Percentiles rank a stretch among this genome's conserved stretches.
phyloP scores from a whole-genome alignment of 2,329 filamentous ascomycete genomes.

The Cytospora piceicola region DNA sequence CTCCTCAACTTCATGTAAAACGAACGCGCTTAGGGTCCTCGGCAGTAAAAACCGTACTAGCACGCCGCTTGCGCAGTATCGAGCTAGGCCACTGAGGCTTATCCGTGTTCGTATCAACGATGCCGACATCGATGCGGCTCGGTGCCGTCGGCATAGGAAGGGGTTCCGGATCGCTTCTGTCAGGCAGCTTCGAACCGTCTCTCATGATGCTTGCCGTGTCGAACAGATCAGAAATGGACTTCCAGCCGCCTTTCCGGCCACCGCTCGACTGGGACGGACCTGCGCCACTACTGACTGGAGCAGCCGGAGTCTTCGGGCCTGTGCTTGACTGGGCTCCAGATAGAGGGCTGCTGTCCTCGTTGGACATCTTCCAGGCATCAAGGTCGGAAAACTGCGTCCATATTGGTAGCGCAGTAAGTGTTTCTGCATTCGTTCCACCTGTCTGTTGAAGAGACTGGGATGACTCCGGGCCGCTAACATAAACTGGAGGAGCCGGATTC shows the following conservation, averaged over 20 bases:
- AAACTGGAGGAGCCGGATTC: no score
- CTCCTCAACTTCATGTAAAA: neutral
- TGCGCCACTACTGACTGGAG: no score
- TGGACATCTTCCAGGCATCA: no score
- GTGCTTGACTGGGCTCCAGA: neutral
- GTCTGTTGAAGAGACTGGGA: no score
- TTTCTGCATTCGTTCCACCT: neutral
- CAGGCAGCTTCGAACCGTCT: neutral
- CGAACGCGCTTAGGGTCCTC: neutral
- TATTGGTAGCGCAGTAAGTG: neutral
- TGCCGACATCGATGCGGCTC: neutral
- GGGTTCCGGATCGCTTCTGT: neutral
- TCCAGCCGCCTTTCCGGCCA: neutral
- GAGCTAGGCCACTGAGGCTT: neutral
- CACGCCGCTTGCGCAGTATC: neutral
- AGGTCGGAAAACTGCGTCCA: neutral
- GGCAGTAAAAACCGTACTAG: neutral
- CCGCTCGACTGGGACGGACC: no score
- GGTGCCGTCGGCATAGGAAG: neutral
- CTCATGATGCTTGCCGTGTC: neutral
- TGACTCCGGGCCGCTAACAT: no score
- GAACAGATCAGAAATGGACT: neutral
- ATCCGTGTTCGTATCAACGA: neutral
- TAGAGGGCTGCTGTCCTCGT: neutral
- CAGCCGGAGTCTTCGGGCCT: no score